phyloP scores from a whole-genome alignment of 352 stramenopile species.

The Sclerospora graminicola region DNA sequence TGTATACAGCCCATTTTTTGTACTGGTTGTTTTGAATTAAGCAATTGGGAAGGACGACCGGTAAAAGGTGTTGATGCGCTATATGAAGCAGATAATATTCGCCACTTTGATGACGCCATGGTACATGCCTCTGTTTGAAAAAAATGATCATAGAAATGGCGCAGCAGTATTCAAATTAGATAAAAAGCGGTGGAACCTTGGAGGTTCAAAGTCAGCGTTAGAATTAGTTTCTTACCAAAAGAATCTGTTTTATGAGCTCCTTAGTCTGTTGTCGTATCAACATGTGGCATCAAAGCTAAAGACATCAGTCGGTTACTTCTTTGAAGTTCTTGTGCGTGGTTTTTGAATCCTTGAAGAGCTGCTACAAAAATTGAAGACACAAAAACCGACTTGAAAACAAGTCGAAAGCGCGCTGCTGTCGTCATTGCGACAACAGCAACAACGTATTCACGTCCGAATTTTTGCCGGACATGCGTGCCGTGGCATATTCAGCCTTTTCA shows the following conservation, averaged over 20 bases:
- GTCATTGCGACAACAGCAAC: conserved; percentile 69
- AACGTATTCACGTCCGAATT: conserved; percentile 81
- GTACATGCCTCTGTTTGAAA: conserved; percentile 26
- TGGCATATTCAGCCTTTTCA: conserved; percentile 41
- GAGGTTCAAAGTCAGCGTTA: conserved; percentile 8
- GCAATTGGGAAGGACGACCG: too few species aligned
- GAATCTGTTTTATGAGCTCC: conserved; percentile 66
- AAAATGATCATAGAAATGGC: background rate
- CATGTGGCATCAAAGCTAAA: conserved; percentile 23
- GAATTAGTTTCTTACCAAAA: conserved; percentile 69
- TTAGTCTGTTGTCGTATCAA: conserved; percentile 38
- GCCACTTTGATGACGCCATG: conserved; percentile 56
- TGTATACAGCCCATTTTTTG: too few species aligned
- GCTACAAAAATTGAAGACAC: conserved; percentile 62
- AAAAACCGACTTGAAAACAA: conserved; percentile 59
- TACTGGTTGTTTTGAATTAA: too few species aligned
- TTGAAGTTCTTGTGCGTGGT: conserved; percentile 49
- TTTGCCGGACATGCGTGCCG: conserved; percentile 70
- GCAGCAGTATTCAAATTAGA: conserved; percentile 9
- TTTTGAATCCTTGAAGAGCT: conserved; percentile 55
- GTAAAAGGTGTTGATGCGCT: too few species aligned
- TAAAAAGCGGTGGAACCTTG: conserved; percentile 41
- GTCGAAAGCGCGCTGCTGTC: conserved; percentile 58
- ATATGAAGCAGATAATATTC: conserved; percentile 69
- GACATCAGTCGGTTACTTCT: conserved; percentile 39